A percentile compares a stretch with the other conserved stretches of the same genome.
phyloP scores from a whole-genome alignment of 2,329 filamentous ascomycete genomes.

The Aspergillus pseudonomiae region DNA sequence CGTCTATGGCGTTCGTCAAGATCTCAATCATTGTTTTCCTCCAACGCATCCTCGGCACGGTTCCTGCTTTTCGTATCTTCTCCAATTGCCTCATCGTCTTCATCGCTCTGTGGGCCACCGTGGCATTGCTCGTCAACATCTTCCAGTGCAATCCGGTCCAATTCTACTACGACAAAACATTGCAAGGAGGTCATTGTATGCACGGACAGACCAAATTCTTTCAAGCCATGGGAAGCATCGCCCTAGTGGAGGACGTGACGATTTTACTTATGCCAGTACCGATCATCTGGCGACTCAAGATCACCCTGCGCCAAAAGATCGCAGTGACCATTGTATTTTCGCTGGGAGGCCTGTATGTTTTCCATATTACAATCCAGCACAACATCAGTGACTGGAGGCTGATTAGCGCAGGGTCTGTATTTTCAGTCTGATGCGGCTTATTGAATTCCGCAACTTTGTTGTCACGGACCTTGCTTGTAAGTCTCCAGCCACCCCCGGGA shows the following conservation, averaged over 20 bases:
- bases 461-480: conserved; percentile 15
- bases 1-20: conserved; percentile 17
- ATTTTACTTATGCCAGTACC: conserved; percentile 15
- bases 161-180: conserved; percentile 16
- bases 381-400: neutral
- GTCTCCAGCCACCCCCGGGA: neutral
- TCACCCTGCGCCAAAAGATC: conserved; percentile 15
- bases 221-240: conserved; percentile 15
- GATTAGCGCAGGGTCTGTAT: conserved; percentile 20
- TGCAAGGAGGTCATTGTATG: conserved; percentile 16
- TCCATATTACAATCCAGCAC: neutral
- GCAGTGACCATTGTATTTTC: conserved; percentile 16
- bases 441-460: conserved; percentile 17
- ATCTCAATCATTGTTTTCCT: conserved; percentile 19
- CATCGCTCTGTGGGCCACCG: conserved; percentile 14
- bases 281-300: conserved; percentile 15
- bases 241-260: conserved; percentile 16
- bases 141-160: conserved; percentile 18
- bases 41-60: conserved; percentile 12
- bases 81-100: conserved; percentile 15
- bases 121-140: conserved; percentile 14
- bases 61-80: conserved; percentile 5
- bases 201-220: conserved; percentile 13
- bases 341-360: conserved; percentile 13
- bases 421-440: conserved; percentile 22